A percentile compares a stretch with the other conserved stretches of the same genome.
Conservation (phyloP, 805 yeast species). For the Helenozyma baotianmanensis region DNA sequence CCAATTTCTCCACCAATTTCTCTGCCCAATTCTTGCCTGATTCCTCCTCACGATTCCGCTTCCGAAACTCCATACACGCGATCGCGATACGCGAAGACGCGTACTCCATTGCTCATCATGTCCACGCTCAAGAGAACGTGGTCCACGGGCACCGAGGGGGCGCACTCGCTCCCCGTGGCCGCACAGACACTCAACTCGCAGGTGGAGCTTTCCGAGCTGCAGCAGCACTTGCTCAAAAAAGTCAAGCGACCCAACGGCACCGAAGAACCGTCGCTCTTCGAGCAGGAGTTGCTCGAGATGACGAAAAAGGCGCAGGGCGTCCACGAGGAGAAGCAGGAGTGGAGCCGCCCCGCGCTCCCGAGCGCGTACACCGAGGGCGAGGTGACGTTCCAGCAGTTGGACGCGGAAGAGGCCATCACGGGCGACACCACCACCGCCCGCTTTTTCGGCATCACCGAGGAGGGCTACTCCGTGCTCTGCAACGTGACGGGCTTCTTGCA, state of each 20-base stretch:
- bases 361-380: slow-evolving; percentile 43
- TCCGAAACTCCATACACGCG: no score
- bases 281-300: slow-evolving; percentile 15
- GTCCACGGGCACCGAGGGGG: slow-evolving; percentile 15
- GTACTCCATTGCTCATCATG: no score
- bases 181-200: slow-evolving; percentile 17
- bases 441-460: slow-evolving; percentile 87
- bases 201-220: slow-evolving; percentile 24
- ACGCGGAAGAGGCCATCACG: slow-evolving; percentile 77
- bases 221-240: slow-evolving; percentile 31
- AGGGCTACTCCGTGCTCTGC: slow-evolving; percentile 86
- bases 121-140: slow-evolving; percentile 7
- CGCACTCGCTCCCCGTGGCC: slow-evolving; percentile 33
- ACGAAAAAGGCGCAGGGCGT: slow-evolving; percentile 15
- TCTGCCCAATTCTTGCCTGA: no score
- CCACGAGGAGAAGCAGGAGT: slow-evolving; percentile 34
- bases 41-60: no score
- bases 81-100: no score
- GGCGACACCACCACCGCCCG: slow-evolving; percentile 64
- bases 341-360: slow-evolving; percentile 58
- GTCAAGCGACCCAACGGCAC: slow-evolving; percentile 28
- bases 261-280: slow-evolving; percentile 33
- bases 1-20: no score
- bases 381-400: slow-evolving; percentile 83
- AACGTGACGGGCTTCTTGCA: slow-evolving; percentile 86